phyloP scores from a whole-genome alignment of 176 grass and related monocot species.

The Triticum aestivum region IWGSC_CS_RefSeq_v2.1 NC_057794.1:511828905-511829404 shows the following conservation, averaged over 20 bases:
- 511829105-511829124: no score
- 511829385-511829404: constrained; percentile 50
- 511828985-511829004: no score
- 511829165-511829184: constrained; percentile 25
- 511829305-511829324: constrained; percentile 14
- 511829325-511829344: constrained; percentile 4
- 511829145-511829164: background rate
- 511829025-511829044: no score
- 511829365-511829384: constrained; percentile 38
- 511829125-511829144: constrained; percentile 12
- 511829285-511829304: background rate
- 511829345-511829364: constrained; percentile 9
- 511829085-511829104: no score
- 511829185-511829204: constrained; percentile 3
- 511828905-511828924: background rate
- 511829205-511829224: background rate
- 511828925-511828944: no score
- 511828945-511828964: no score
- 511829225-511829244: constrained; percentile 9
- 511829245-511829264: constrained; percentile 17
- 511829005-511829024: no score
- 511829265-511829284: constrained; percentile 24
- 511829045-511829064: no score
- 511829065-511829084: no score
- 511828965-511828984: no score